These are phyloP conservation scores for Hypomyces rosellus DNA, from an alignment of 2,329 filamentous ascomycete species.

Conservation along the genomic window DNA sequence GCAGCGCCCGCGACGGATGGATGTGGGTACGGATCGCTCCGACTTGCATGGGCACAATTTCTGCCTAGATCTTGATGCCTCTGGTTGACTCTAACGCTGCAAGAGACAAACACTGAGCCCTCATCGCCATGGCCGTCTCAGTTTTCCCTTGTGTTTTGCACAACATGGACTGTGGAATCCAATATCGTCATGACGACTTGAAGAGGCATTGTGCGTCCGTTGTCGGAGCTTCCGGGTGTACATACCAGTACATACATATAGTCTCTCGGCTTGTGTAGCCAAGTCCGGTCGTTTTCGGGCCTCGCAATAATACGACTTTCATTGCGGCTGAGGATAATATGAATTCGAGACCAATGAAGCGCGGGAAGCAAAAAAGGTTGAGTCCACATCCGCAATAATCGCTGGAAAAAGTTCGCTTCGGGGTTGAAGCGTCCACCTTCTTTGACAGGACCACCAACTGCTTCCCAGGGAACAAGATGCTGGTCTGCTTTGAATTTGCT, in stretches of 20 bases:
- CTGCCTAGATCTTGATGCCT: too few relatives aligned
- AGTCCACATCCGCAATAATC: neutral
- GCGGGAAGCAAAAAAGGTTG: neutral
- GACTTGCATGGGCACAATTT: slow-evolving; percentile 8
- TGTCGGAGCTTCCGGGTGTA: neutral
- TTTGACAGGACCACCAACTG: too few relatives aligned
- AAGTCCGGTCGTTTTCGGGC: too few relatives aligned
- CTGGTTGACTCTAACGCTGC: too few relatives aligned
- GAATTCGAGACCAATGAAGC: neutral
- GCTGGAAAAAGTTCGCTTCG: neutral
- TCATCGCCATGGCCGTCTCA: neutral
- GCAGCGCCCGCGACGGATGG: slow-evolving; percentile 5
- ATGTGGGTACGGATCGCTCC: slow-evolving; percentile 14
- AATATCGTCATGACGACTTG: neutral
- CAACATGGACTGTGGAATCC: neutral
- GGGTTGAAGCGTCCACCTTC: too few relatives aligned
- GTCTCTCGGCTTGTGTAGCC: neutral
- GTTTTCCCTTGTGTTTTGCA: neutral
- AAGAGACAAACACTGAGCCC: too few relatives aligned
- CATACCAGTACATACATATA: neutral
- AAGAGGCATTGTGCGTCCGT: neutral
- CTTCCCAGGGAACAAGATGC: too few relatives aligned
- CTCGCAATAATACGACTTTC: too few relatives aligned
- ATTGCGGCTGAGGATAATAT: too few relatives aligned
- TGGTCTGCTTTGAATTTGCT: too few relatives aligned